These are phyloP conservation scores for Lophiostoma macrostomum DNA, from an alignment of 495 filamentous ascomycete species.

Conservation along the genomic window DNA sequence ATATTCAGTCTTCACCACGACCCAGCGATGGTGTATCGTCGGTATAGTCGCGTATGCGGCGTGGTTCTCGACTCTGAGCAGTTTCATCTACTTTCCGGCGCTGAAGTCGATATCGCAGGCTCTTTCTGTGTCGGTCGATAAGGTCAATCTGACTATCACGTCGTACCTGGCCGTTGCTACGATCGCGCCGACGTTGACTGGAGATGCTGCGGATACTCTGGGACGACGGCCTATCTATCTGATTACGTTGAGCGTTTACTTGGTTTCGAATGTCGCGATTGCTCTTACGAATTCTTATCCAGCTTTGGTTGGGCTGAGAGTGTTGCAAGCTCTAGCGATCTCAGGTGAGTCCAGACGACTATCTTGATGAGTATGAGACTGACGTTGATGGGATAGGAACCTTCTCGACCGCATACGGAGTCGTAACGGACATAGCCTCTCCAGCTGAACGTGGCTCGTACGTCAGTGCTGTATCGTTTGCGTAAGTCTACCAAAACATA, in stretches of 20 bases:
- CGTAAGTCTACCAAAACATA: too few relatives aligned
- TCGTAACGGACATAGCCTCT: slow-evolving; percentile 35
- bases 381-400: slow-evolving; percentile 36
- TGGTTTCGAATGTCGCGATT: slow-evolving; percentile 34
- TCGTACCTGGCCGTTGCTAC: slow-evolving; percentile 38
- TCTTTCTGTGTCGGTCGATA: slow-evolving; percentile 19
- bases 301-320: slow-evolving; percentile 34
- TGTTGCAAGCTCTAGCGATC: slow-evolving; percentile 33
- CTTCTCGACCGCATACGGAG: slow-evolving; percentile 33
- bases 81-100: slow-evolving; percentile 38
- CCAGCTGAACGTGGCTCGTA: slow-evolving; percentile 33
- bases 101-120: slow-evolving; percentile 29
- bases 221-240: slow-evolving; percentile 34
- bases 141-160: slow-evolving; percentile 36
- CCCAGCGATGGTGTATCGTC: too few relatives aligned
- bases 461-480: slow-evolving; percentile 28
- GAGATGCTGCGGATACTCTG: slow-evolving; percentile 32
- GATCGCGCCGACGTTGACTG: slow-evolving; percentile 35
- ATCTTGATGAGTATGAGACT: too few relatives aligned
- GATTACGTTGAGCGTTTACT: slow-evolving; percentile 36
- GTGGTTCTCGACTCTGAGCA: too few relatives aligned
- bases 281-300: slow-evolving; percentile 33
- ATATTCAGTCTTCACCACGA: too few relatives aligned
- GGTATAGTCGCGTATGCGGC: too few relatives aligned
- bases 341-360: too few relatives aligned